phyloP scores from a whole-genome alignment of 1,139 yeast genomes.

The Blastobotrys arbuscula region DNA sequence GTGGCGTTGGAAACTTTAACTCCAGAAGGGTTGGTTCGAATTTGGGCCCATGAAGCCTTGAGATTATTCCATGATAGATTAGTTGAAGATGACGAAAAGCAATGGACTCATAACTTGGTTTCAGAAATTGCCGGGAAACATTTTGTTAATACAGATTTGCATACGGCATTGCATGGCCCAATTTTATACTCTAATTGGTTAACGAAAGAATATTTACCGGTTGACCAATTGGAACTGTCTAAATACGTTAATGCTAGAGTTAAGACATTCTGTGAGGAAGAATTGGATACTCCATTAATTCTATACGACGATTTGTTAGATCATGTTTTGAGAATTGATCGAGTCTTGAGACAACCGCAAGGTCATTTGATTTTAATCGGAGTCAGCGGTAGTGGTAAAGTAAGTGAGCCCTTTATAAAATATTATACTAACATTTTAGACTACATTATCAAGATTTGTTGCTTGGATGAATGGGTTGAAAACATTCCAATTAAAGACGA shows the following conservation, averaged over 20 bases:
- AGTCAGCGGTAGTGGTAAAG: constrained; percentile 73
- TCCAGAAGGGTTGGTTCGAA: constrained; percentile 46
- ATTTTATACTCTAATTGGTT: constrained; percentile 72
- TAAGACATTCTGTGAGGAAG: constrained; percentile 65
- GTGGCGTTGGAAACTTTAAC: constrained; percentile 36
- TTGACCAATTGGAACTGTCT: constrained; percentile 44
- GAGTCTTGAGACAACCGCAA: constrained; percentile 79
- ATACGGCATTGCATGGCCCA: constrained; percentile 42
- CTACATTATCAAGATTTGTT: constrained; percentile 72
- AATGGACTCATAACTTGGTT: constrained; percentile 49
- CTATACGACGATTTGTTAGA: constrained; percentile 69
- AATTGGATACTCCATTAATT: constrained; percentile 54
- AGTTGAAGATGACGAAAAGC: constrained; percentile 43
- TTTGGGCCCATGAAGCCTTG: constrained; percentile 81
- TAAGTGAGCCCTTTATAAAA: constrained; percentile 12
- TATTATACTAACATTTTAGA: constrained; percentile 22
- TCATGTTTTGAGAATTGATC: constrained; percentile 70
- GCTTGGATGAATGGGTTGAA: constrained; percentile 86
- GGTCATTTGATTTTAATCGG: constrained; percentile 93
- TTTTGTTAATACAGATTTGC: constrained; percentile 47
- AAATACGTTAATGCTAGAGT: constrained; percentile 60
- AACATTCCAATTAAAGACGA: constrained; percentile 54
- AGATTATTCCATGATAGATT: constrained; percentile 74
- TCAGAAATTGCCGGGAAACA: constrained; percentile 33
- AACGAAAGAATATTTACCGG: constrained; percentile 56